phyloP scores from a whole-genome alignment of 1,139 yeast genomes.

The Eremothecium sinecaudum region DNA sequence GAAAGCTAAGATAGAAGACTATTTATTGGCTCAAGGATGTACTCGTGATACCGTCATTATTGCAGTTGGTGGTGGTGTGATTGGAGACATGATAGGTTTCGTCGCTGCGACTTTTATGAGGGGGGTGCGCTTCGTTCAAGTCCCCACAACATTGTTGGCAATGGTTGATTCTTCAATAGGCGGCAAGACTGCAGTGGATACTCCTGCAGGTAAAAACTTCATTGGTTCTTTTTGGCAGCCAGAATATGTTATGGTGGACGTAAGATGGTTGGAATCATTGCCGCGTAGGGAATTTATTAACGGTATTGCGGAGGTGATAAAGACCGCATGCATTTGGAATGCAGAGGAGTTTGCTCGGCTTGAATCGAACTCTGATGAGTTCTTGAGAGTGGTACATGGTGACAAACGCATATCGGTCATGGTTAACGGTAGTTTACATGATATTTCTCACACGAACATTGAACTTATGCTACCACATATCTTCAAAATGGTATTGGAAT shows the following conservation, averaged over 20 bases:
- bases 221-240: constrained; percentile 99
- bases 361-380: constrained; percentile 62
- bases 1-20: constrained; percentile 91
- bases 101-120: constrained; percentile 99
- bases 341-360: constrained; percentile 77
- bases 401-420: constrained; percentile 43
- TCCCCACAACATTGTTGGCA: constrained; percentile 87
- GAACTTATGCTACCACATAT: constrained; percentile 62
- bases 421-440: constrained; percentile 28
- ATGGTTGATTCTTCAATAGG: constrained; percentile 99
- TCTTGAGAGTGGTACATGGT: constrained; percentile 39
- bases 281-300: constrained; percentile 92
- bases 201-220: constrained; percentile 94
- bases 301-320: constrained; percentile 97
- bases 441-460: constrained; percentile 43
- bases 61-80: constrained; percentile 98
- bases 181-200: constrained; percentile 97
- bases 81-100: constrained; percentile 98
- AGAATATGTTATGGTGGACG: constrained; percentile 75
- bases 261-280: constrained; percentile 74
- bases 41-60: constrained; percentile 91
- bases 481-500: constrained; percentile 70
- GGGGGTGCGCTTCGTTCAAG: constrained; percentile 88
- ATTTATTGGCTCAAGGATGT: constrained; percentile 73
- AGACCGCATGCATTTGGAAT: constrained; percentile 98